A percentile compares a stretch with the other conserved stretches of the same genome.
Conservation (phyloP, 1,284 basidiomycete genomes). For the Ustilago curta region DNA sequence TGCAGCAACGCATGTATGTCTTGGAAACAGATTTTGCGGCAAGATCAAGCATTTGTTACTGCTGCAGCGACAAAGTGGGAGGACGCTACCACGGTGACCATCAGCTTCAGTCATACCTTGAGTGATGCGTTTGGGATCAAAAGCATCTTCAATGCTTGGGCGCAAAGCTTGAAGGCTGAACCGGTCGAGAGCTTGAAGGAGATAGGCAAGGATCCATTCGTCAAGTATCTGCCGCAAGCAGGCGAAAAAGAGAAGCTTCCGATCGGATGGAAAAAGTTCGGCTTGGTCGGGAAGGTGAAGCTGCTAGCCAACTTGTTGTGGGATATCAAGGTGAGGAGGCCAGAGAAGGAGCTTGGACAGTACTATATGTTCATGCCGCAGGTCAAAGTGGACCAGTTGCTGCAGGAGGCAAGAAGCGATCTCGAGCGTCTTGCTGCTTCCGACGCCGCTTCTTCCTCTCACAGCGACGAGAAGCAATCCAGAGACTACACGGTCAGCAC, state of each 20-base stretch:
- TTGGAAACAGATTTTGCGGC: constrained; percentile 15
- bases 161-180: neutral
- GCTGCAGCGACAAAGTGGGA: constrained; percentile 25
- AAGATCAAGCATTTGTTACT: constrained; percentile 26
- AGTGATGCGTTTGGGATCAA: constrained; percentile 27
- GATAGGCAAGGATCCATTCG: constrained; percentile 19
- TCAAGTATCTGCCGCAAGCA: constrained; percentile 14
- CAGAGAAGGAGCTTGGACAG: constrained; percentile 23
- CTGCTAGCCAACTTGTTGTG: constrained; percentile 18
- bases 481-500: constrained; percentile 13
- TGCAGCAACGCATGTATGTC: constrained; percentile 20
- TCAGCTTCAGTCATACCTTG: constrained; percentile 26
- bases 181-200: constrained; percentile 1
- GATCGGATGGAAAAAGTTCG: constrained; percentile 20
- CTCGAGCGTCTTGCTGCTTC: constrained; percentile 3
- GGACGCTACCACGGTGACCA: constrained; percentile 21
- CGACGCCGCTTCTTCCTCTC: neutral
- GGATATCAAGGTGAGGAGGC: constrained; percentile 28
- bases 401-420: constrained; percentile 13
- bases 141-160: constrained; percentile 20
- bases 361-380: constrained; percentile 32
- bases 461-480: constrained; percentile 8
- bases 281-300: constrained; percentile 11
- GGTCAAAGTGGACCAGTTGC: constrained; percentile 12
- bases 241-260: constrained; percentile 10